These are phyloP conservation scores for Bacterosira constricta DNA, from an alignment of 108 stramenopile genomes.

Conservation along the genomic window DNA sequence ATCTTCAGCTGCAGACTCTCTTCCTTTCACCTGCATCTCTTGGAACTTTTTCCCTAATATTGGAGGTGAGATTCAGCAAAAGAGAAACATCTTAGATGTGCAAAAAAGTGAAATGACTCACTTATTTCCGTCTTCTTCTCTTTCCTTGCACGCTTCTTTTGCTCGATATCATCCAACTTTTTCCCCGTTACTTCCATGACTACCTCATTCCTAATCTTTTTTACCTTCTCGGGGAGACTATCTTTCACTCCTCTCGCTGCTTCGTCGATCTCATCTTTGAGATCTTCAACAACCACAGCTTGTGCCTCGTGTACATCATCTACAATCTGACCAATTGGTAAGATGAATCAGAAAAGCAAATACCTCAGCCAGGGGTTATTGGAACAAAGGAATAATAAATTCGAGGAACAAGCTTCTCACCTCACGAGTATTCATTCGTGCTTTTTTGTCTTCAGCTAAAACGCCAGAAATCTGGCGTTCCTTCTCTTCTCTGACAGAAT, in stretches of 20 bases:
- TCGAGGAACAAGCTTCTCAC: slow-evolving; percentile 7
- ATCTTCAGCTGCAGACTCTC: not conserved
- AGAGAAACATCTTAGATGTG: not conserved
- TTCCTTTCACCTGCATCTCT: not conserved
- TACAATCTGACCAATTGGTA: slow-evolving; percentile 21
- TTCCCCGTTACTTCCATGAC: slow-evolving; percentile 47
- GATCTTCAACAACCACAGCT: slow-evolving; percentile 25
- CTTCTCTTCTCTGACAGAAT: slow-evolving; percentile 40
- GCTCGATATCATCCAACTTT: slow-evolving; percentile 34
- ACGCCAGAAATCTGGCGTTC: slow-evolving; percentile 41
- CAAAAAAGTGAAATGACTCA: not conserved
- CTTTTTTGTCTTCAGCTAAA: slow-evolving; percentile 35
- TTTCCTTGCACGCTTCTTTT: slow-evolving; percentile 9
- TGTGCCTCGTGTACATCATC: slow-evolving; percentile 41
- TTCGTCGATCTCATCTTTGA: slow-evolving; percentile 53
- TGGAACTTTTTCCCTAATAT: not conserved
- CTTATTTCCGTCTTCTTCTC: slow-evolving; percentile 16
- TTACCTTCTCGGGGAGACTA: slow-evolving; percentile 35
- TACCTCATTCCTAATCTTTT: slow-evolving; percentile 45
- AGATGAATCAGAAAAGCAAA: not conserved
- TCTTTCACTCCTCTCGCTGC: slow-evolving; percentile 33
- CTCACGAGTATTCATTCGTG: slow-evolving; percentile 20
- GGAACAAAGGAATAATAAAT: not conserved
- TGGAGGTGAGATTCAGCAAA: too few relatives aligned
- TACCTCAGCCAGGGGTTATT: not conserved